Evolutionary conservation across 2,329 filamentous ascomycete species (phyloP), one percentile per base, ranked within the genome.

Genomic region (Whalleya microplaca): DNA sequence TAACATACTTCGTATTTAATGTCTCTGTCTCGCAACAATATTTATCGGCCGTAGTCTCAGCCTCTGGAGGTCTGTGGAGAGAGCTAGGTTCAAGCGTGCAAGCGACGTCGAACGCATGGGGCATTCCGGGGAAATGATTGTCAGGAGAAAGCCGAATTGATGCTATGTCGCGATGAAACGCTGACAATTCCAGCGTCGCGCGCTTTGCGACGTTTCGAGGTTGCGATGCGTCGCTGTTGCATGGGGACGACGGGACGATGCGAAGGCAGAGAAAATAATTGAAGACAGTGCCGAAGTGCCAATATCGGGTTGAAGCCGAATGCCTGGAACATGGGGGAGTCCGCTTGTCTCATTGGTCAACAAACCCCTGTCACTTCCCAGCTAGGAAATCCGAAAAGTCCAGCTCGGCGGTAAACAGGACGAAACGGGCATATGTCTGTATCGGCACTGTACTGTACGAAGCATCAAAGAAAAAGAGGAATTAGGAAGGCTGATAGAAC

Each of bases 331-430:
- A 37, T 48, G 53, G 23, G 48, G 51, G 47, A 44, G 45, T 42
- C 44, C 48, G 32, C 41, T 44, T 27, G 49, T 47, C 46, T 40
- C 43, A 56, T 61, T 61, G 55, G 52, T 56, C 27, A 47, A 52
- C 44, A 32, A 42, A 21, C 23, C 48, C 58, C 46, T 54, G 45
- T 54, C 50, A 21, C 43, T 54, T 7, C 56, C 56, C 40, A 52
- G 53, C 51, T 56, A n/a, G 53, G 55, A 56, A 59, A 54, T 21
- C 58, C 53, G 51, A 53, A 53, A 45, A 27, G 45, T 43, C 21
- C 45, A 21, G 45, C 21, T n/a, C 46, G 43, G 32, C 40, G 48
- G 20, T 16, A 45, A 45, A 45, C 18, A 45, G 10, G 12, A 19
- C 46, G n/a, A 16, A 14, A 37, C 27, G 9, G 10, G 9, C 10